These are phyloP conservation scores for Cladophialophora yegresii DNA, from an alignment of 2,329 filamentous ascomycete species.

Conservation along the genomic window DNA sequence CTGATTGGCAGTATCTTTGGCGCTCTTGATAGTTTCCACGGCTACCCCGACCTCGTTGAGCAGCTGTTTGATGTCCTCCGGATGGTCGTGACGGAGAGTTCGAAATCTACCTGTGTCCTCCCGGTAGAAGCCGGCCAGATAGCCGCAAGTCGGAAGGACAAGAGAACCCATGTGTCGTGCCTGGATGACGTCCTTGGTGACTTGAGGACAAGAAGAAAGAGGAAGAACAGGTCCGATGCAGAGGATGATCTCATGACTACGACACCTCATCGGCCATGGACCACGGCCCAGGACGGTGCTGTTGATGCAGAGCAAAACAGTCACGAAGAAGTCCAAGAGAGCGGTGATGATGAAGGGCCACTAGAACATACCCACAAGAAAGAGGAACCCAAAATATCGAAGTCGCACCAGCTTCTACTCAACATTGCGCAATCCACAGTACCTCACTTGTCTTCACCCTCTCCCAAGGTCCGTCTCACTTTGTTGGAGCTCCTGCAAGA, in stretches of 20 bases:
- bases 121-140: constrained; percentile 45
- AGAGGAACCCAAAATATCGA: constrained; percentile 56
- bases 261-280: constrained; percentile 39
- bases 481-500: constrained; percentile 75
- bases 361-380: constrained; percentile 37
- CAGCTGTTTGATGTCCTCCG: constrained; percentile 78
- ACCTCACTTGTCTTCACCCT: constrained; percentile 84
- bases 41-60: constrained; percentile 83
- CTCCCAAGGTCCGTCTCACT: constrained; percentile 73
- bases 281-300: constrained; percentile 31
- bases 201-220: constrained; percentile 42
- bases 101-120: constrained; percentile 56
- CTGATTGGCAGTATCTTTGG: constrained; percentile 88
- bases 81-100: constrained; percentile 80
- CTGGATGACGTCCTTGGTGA: constrained; percentile 42
- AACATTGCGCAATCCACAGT: constrained; percentile 82
- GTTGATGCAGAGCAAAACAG: constrained; percentile 31
- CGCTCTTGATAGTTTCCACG: constrained; percentile 91
- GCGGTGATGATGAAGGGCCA: constrained; percentile 3
- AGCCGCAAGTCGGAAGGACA: constrained; percentile 39
- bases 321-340: background rate
- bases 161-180: constrained; percentile 38
- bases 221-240: constrained; percentile 36
- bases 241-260: constrained; percentile 31
- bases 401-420: constrained; percentile 77